A percentile compares a stretch with the other conserved stretches of the same genome.
These are phyloP conservation scores for Yarrowia alimentaria DNA, from an alignment of 805 yeast genomes.

Conservation along the genomic window DNA sequence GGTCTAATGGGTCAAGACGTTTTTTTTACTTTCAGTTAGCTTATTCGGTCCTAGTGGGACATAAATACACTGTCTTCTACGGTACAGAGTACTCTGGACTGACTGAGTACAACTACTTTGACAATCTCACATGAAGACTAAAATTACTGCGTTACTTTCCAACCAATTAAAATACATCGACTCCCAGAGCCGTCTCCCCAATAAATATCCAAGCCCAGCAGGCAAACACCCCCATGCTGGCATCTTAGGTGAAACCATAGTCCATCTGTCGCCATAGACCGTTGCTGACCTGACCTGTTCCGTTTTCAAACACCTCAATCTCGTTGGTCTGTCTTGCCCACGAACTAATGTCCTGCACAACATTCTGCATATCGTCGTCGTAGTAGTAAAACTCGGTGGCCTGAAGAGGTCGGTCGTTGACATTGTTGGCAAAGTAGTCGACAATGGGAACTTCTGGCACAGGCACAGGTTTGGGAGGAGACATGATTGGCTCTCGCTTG, in stretches of 20 bases:
- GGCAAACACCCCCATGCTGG: too few species aligned
- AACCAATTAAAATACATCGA: too few species aligned
- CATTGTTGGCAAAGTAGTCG: slow-evolving; percentile 17
- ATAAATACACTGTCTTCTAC: too few species aligned
- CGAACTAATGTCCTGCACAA: slow-evolving; percentile 37
- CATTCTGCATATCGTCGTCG: slow-evolving; percentile 35
- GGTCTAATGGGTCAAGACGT: too few species aligned
- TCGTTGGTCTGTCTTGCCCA: slow-evolving; percentile 33
- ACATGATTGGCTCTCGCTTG: slow-evolving; percentile 2
- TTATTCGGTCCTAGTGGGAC: too few species aligned
- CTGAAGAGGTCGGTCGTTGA: slow-evolving; percentile 12
- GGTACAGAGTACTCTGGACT: too few species aligned
- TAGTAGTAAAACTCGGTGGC: slow-evolving; percentile 31
- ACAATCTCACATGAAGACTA: too few species aligned
- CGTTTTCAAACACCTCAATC: slow-evolving; percentile 23
- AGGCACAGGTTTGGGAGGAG: slow-evolving; percentile 9
- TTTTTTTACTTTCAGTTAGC: too few species aligned
- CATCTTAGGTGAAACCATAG: slow-evolving; percentile 32
- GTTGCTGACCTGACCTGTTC: slow-evolving; percentile 30
- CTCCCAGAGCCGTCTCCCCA: too few species aligned
- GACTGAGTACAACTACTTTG: too few species aligned
- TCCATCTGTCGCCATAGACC: slow-evolving; percentile 30
- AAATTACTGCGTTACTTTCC: too few species aligned
- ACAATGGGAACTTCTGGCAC: slow-evolving; percentile 11
- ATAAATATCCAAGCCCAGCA: too few species aligned